phyloP scores from a whole-genome alignment of 2,329 filamentous ascomycete species.

The Paracorniculantispora psalliotae region DNA sequence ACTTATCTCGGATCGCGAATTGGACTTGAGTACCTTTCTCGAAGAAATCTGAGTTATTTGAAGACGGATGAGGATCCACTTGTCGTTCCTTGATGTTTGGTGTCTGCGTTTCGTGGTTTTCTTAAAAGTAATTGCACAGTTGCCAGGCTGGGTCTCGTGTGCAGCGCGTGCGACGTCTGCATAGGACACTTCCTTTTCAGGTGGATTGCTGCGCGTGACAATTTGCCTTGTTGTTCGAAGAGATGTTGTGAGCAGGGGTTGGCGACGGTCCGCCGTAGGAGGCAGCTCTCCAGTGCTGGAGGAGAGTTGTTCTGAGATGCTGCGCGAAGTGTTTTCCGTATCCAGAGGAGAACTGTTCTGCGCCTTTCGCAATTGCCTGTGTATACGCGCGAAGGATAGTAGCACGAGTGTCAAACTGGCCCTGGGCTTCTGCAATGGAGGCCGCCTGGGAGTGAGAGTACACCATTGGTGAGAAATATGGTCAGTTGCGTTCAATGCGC shows the following conservation, averaged over 20 bases:
- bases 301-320: background rate
- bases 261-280: background rate
- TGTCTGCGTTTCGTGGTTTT: background rate
- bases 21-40: background rate
- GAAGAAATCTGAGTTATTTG: background rate
- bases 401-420: background rate
- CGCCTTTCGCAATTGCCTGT: background rate
- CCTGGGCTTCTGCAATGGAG: too few species aligned
- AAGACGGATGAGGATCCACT: background rate
- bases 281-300: background rate
- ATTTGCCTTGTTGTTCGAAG: background rate
- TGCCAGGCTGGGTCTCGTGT: background rate
- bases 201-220: background rate
- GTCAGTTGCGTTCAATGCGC: too few species aligned
- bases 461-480: too few species aligned
- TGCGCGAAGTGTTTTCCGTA: background rate
- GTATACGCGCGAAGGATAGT: background rate
- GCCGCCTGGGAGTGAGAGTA: too few species aligned
- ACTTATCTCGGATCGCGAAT: background rate
- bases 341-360: too few species aligned
- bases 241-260: too few species aligned
- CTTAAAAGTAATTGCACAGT: background rate
- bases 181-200: background rate
- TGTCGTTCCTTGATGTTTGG: background rate
- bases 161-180: background rate